Base-by-base conservation (phyloP, 192 early-diverging fungal species). In the Backusella tarrabulga region DNA sequence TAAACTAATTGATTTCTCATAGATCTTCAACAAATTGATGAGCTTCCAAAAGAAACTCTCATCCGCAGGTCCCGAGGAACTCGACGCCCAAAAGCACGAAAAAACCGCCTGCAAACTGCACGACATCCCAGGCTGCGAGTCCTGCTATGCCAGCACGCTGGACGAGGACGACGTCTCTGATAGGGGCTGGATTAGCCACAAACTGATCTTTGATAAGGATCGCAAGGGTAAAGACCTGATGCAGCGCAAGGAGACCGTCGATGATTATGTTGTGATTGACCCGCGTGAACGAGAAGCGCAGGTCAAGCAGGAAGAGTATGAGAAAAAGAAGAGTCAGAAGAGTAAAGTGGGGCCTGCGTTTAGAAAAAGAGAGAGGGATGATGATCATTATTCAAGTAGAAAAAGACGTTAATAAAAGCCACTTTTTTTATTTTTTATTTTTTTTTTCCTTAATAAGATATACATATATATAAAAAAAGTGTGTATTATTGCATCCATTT, bases 101-200 rank as follows among this genome's bases (percentile, higher is more conserved):
- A 79, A 71, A 23, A 80, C 78, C 26, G 81, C 74, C 14, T 96
- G 96, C 78, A 56, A 84, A 23, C 82, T 96, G 15, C 95, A 96
- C 77, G 87, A 87, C 12, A 84, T 94, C 7, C 85, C 81, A 3
- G 82, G 82, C n/a, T 96, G 95, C 77, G 81, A 90, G 67, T 91
- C 91, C 11, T 96, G 95, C 80, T 63, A 82, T 42, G 86, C 90
- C 40, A 85, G 84, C 2, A 90, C 87, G 68, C 86, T 84, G 1
- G 63, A 78, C 36, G 74, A 81, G 14, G 81, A 87, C 6, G 81
- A 82, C 2, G 83, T 87, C 3, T 87, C 41, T 0, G 85, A 80
- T 41, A 76, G 90, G 41, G 90, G 87, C 34, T 98, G 97, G 97
- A 88, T 97, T 79, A 81, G 85, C 12, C 93, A 95, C 72, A 88